Evolutionary conservation across 768 basidiomycete species (phyloP).

Genomic region (Lepiota brunneoincarnata): DNA sequence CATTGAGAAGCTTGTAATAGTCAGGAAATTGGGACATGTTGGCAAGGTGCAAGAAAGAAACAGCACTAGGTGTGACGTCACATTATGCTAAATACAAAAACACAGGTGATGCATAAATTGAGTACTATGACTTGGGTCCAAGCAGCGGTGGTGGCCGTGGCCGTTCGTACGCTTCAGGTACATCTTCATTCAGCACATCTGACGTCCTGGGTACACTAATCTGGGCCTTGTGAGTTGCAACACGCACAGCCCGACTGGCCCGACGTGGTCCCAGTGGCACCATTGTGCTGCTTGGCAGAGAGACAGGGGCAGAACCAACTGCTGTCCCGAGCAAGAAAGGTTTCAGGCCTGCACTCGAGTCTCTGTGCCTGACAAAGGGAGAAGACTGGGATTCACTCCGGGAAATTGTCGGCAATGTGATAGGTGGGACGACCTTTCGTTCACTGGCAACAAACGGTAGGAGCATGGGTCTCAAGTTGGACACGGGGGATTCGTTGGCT

Average conservation of each 20-base stretch:
- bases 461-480: conserved; percentile 24
- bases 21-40: conserved; percentile 77
- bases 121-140: not conserved
- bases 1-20: conserved; percentile 66
- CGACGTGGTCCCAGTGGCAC: conserved; percentile 28
- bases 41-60: conserved; percentile 8
- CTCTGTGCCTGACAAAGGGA: not conserved
- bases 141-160: conserved; percentile 39
- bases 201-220: conserved; percentile 27
- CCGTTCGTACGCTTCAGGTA: conserved; percentile 32
- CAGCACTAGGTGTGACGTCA: conserved; percentile 23
- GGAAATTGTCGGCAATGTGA: not conserved
- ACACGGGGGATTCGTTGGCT: not conserved
- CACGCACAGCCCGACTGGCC: conserved; percentile 19
- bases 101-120: too few relatives aligned
- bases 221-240: conserved; percentile 23
- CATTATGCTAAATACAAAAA: conserved; percentile 8
- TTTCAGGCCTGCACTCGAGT: conserved; percentile 17
- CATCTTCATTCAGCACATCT: conserved; percentile 19
- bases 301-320: conserved; percentile 19
- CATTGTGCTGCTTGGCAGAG: conserved; percentile 22
- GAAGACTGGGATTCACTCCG: not conserved
- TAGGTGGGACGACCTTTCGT: not conserved
- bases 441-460: conserved; percentile 17
- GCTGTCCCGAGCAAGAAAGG: conserved; percentile 35